A percentile compares a stretch with the other conserved stretches of the same genome.
Evolutionary conservation across 192 early-diverging fungal genomes (phyloP).

Genomic region (Diversispora eburnea): DNA sequence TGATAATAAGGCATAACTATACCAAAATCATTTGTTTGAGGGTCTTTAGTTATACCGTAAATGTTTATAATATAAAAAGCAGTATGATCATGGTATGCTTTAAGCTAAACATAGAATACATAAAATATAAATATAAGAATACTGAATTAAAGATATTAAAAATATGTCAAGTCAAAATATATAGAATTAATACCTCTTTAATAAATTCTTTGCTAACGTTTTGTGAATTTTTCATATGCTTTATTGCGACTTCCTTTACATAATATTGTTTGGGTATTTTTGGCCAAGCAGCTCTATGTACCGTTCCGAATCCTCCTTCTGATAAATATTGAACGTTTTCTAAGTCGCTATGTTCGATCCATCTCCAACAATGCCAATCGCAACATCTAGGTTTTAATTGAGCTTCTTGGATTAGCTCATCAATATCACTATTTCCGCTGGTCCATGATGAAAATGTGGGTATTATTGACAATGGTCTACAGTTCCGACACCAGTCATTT

Average conservation of each 20-base stretch:
- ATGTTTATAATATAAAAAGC: neutral
- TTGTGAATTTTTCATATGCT: no score
- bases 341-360: neutral
- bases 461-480: neutral
- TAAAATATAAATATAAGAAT: no score
- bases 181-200: no score
- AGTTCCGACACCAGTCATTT: neutral
- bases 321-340: neutral
- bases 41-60: conserved; percentile 6
- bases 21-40: neutral
- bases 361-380: neutral
- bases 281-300: no score
- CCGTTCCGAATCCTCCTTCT: no score
- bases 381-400: neutral
- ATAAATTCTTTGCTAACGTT: no score
- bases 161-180: no score
- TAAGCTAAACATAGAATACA: neutral
- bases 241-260: no score
- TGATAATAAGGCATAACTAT: neutral
- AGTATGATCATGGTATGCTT: neutral
- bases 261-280: no score
- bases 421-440: neutral
- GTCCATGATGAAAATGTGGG: neutral
- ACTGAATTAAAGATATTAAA: no score
- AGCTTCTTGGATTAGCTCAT: neutral